Base-by-base conservation (phyloP, 768 basidiomycete species). In the Amanita inopinata region DNA sequence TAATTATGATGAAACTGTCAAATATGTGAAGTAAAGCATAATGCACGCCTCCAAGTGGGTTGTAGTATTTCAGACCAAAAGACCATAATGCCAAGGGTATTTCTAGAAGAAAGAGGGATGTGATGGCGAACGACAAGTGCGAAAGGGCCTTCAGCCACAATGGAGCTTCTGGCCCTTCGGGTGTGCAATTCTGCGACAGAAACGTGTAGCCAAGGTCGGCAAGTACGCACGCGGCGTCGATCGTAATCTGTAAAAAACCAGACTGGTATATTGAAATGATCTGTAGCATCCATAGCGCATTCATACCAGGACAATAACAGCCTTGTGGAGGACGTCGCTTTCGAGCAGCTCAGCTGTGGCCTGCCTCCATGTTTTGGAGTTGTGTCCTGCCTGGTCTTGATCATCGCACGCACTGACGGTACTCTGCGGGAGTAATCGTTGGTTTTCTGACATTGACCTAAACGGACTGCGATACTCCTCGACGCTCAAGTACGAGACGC, bases 41-140 rank as follows among this genome's bases (percentile, higher is more conserved):
- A 1, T 68, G 61, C 2, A 73, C 57, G 4, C 54, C 57, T n/a
- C 65, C 69, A 46, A 74, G 67, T 3, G 88, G 87, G 50, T 77
- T 67, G 55, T 80, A 83, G 54, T 65, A 80, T 24, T 59, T 53
- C n/a, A 55, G 33, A 5, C 87, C 85, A 22, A 84, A 69, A 0
- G 80, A 73, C 74, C 76, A 86, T 9, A 83, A 45, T 1, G 74
- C 62, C 34, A 84, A 46, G 2, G 86, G 82, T 39, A 90, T 83
- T 75, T 90, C 88, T 47, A 79, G 19, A 23, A 90, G 56, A 71
- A 90, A 89, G 55, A 84, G 54, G 3, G 73, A 70, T 44, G 80
- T 85, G 38, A 90, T 88, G 33, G 46, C 54, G 30, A 84, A 69
- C 3, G 85, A 88, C 40, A 82, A 59, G 42, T 72, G 65, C 5